Conservation (phyloP, 2,329 filamentous ascomycete species). For the Fusarium sp. region DNA sequence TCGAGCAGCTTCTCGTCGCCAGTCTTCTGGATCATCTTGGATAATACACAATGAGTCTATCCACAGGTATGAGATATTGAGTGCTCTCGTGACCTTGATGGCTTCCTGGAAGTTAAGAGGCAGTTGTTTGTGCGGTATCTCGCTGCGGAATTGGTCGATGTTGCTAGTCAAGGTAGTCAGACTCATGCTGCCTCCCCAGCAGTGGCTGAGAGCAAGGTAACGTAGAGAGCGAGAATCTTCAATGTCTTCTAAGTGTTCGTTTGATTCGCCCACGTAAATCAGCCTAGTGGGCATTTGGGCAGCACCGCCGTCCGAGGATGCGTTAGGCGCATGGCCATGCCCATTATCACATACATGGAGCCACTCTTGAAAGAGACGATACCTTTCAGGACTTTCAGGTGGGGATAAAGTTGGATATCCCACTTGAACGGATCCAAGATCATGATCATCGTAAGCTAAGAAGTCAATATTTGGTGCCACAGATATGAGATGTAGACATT, state of each 20-base stretch:
- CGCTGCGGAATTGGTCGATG: not conserved
- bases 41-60: constrained; percentile 1
- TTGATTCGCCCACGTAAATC: not conserved
- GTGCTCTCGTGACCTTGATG: not conserved
- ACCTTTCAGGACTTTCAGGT: not conserved
- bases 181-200: constrained; percentile 7
- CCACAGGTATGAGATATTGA: constrained; percentile 12
- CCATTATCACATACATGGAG: not conserved
- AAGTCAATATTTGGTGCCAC: not conserved
- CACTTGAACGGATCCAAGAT: not conserved
- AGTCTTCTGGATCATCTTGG: not conserved
- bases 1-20: not conserved
- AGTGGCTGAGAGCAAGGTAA: constrained; percentile 14
- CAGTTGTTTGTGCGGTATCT: not conserved
- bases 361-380: not conserved
- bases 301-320: not conserved
- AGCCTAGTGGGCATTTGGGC: not conserved
- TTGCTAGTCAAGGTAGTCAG: not conserved
- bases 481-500: rapidly evolving
- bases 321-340: not conserved
- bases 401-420: not conserved
- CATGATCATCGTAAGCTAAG: rapidly evolving
- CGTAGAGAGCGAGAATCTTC: not conserved
- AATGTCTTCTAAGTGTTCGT: not conserved
- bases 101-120: constrained; percentile 18